These are phyloP conservation scores for Flaveria linearis DNA, from an alignment of 129 eudicot genomes.

Conservation along the genomic window DNA sequence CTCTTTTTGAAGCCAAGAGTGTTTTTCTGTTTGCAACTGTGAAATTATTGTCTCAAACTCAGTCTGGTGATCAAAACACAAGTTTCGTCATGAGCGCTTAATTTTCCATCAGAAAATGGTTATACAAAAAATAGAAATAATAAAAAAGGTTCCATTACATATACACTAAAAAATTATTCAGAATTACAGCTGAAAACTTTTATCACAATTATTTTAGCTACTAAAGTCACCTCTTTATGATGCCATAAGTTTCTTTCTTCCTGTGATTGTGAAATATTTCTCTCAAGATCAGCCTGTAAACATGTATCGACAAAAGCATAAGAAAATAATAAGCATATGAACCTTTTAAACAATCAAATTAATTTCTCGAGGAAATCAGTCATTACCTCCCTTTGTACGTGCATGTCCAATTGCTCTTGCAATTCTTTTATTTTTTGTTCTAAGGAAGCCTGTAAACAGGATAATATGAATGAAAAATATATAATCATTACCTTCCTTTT, in stretches of 20 bases:
- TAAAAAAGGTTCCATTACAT: slow-evolving; percentile 6
- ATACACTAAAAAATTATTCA: background rate
- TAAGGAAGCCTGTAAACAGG: slow-evolving; percentile 44
- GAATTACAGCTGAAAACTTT: slow-evolving; percentile 9
- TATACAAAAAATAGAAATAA: background rate
- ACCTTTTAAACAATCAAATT: slow-evolving; percentile 10
- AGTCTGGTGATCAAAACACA: slow-evolving; percentile 44
- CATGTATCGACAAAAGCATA: slow-evolving; percentile 18
- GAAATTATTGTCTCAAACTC: slow-evolving; percentile 44
- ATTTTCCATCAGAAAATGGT: slow-evolving; percentile 17
- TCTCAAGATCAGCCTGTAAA: slow-evolving; percentile 41
- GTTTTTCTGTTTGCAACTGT: slow-evolving; percentile 57
- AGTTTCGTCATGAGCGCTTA: background rate
- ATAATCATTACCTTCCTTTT: background rate
- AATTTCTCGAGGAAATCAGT: slow-evolving; percentile 11
- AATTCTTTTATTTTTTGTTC: slow-evolving; percentile 51
- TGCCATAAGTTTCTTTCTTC: slow-evolving; percentile 31
- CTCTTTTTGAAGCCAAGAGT: slow-evolving; percentile 69
- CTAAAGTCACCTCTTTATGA: slow-evolving; percentile 37
- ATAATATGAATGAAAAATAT: background rate
- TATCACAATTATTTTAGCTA: slow-evolving; percentile 15
- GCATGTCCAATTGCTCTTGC: slow-evolving; percentile 46
- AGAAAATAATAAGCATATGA: slow-evolving; percentile 4
- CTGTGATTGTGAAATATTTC: slow-evolving; percentile 31
- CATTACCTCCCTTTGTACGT: slow-evolving; percentile 53